These are phyloP conservation scores for Arthroderma sp. DNA, from an alignment of 2,329 filamentous ascomycete species.

Conservation along the genomic window DNA sequence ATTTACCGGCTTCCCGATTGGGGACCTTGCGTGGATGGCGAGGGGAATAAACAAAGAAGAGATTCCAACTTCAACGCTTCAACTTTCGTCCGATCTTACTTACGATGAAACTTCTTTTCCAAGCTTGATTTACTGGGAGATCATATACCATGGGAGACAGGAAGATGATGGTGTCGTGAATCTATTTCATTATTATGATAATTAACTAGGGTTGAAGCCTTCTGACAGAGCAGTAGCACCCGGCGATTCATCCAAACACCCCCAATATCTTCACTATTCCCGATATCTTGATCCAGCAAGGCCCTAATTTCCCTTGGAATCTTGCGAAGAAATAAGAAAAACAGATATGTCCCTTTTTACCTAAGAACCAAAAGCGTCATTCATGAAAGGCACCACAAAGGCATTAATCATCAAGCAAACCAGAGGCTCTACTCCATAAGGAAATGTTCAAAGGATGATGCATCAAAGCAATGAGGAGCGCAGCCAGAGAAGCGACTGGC, in stretches of 20 bases:
- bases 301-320: not conserved
- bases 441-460: not conserved
- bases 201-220: not conserved
- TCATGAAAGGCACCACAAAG: not conserved
- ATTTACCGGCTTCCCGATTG: not conserved
- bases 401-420: not conserved
- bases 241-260: not conserved
- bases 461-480: not conserved
- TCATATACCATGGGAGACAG: too few species aligned
- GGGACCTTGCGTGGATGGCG: not conserved
- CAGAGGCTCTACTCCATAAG: not conserved
- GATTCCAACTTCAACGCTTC: not conserved
- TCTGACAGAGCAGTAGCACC: not conserved
- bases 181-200: not conserved
- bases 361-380: not conserved
- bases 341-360: not conserved
- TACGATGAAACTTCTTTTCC: not conserved
- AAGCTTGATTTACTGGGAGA: not conserved
- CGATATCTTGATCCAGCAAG: slow-evolving; percentile 2
- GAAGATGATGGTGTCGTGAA: not conserved
- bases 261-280: not conserved
- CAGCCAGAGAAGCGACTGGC: not conserved
- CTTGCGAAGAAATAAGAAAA: not conserved
- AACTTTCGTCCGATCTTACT: not conserved
- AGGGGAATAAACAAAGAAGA: not conserved